Evolutionary conservation across 2,329 filamentous ascomycete species (phyloP).

Genomic region (Cladosporium sp.): DNA sequence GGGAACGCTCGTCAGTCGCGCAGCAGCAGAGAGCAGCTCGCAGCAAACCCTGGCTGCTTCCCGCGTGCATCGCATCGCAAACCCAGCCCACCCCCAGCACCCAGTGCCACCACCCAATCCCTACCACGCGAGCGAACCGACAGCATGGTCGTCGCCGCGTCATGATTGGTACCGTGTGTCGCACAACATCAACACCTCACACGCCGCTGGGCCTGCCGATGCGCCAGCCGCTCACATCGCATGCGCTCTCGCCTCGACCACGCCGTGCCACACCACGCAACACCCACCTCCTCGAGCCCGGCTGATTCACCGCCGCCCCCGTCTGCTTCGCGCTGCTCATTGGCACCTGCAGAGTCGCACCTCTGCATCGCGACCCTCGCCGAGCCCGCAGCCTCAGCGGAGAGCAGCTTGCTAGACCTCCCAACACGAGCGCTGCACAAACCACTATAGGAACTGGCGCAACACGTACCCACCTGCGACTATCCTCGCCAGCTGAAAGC

Average conservation of each 20-base stretch:
- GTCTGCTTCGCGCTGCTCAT: conserved; percentile 16
- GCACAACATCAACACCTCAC: conserved; percentile 20
- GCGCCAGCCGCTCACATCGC: conserved; percentile 18
- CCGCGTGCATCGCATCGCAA: conserved; percentile 3
- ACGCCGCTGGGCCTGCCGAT: conserved; percentile 24
- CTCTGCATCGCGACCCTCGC: background rate
- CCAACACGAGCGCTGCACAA: conserved; percentile 5
- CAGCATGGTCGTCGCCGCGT: conserved; percentile 22
- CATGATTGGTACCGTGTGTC: conserved; percentile 27
- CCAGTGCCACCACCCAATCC: background rate
- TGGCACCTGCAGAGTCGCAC: conserved; percentile 18
- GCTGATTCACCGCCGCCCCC: conserved; percentile 18
- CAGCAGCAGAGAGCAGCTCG: background rate
- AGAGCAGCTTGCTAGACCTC: background rate
- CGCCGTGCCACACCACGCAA: conserved; percentile 32
- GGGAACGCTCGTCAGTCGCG: background rate
- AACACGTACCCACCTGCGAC: background rate
- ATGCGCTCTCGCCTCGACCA: conserved; percentile 26
- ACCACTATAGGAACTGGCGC: conserved; percentile 7
- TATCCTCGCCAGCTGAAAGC: background rate
- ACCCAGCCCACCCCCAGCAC: background rate
- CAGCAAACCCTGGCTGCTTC: background rate
- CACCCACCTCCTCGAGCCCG: conserved; percentile 29
- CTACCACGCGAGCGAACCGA: conserved; percentile 12
- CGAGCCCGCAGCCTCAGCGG: background rate